Base-by-base conservation (phyloP, 1,284 basidiomycete genomes). In the Cerioporus squamosus region DNA sequence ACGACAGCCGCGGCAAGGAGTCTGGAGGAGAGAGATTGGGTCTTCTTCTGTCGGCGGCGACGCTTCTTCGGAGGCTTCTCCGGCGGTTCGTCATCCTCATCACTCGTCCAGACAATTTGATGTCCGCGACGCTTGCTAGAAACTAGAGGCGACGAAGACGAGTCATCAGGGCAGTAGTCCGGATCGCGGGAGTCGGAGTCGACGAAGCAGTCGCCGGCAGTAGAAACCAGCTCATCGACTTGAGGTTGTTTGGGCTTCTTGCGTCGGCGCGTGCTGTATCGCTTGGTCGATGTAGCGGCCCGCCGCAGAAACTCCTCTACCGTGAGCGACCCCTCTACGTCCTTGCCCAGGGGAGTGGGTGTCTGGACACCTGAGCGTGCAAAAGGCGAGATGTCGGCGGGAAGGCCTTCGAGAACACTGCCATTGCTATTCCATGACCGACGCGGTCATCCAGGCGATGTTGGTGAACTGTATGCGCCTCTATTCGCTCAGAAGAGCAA, bases 1-100 rank as follows among this genome's bases (percentile, higher is more conserved):
- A 62, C 60, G 36, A 65, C 62, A 39, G 67, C 71, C 15, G 71
- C 71, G 20, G 64, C 56, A 26, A 71, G 54, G 47, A 72, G 53
- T 0, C 69, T 66, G n/a, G 59, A 58, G 5, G 65, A 59, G n/a
- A 71, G 61, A 1, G 67, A 36, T 20, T 64, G 64, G 10, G 48
- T 33, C 29, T 61, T 67, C 42, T 59, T 64, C 38, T 24, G 49
- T 26, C 23, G 55, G 51, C 33, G 54, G 45, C 55, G 46, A 18
- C 48, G 53, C 15, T 48, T 46, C 42, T 31, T 45, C 33, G 51
- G 14, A 12, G 31, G 48, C 31, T 20, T 12, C n/a, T 26, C 17
- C 1, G 40, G 31, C 1, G 9, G 15, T 6, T 26, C 20, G 4
- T 62, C 57, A 2, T 43, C 56, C 7, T 61, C 57, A 46, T 55